Evolutionary conservation across 2,329 filamentous ascomycete genomes (phyloP).

Genomic region (Exophiala sp.): DNA sequence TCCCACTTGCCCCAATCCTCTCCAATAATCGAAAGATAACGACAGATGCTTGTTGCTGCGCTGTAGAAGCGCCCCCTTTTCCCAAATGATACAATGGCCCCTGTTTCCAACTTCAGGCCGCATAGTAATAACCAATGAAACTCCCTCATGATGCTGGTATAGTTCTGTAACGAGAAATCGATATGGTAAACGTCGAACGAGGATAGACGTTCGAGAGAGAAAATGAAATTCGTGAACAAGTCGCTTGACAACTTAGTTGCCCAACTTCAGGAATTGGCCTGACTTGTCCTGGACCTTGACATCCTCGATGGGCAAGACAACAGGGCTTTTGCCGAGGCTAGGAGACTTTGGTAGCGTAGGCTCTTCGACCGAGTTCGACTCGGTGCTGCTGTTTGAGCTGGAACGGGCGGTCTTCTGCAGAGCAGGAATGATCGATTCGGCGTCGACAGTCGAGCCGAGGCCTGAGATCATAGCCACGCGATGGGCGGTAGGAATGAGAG

Average conservation of each 20-base stretch:
- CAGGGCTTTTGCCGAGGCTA: conserved; percentile 6
- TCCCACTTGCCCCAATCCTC: background rate
- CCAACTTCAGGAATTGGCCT: conserved; percentile 19
- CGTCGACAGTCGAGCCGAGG: conserved; percentile 1
- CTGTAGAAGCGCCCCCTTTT: too few relatives aligned
- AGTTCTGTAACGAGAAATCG: too few relatives aligned
- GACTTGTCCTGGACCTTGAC: conserved; percentile 7
- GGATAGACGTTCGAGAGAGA: background rate
- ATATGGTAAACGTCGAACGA: background rate
- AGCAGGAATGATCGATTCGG: conserved; percentile 20
- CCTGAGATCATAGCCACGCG: conserved; percentile 17
- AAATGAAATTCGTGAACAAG: conserved; percentile 4
- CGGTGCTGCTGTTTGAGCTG: conserved; percentile 24
- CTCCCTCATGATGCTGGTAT: too few relatives aligned
- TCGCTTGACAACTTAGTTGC: conserved; percentile 14
- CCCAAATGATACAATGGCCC: too few relatives aligned
- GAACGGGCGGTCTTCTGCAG: conserved; percentile 26
- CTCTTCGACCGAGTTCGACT: conserved; percentile 21
- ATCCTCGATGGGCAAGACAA: conserved; percentile 15
- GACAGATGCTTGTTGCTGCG: too few relatives aligned
- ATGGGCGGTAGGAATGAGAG: conserved; percentile 21
- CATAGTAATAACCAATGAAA: too few relatives aligned
- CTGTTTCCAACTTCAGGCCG: too few relatives aligned
- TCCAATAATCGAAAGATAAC: background rate
- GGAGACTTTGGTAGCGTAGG: conserved; percentile 7